Conservation (phyloP, 345 rosid species). For the Bruguiera parviflora region DNA sequence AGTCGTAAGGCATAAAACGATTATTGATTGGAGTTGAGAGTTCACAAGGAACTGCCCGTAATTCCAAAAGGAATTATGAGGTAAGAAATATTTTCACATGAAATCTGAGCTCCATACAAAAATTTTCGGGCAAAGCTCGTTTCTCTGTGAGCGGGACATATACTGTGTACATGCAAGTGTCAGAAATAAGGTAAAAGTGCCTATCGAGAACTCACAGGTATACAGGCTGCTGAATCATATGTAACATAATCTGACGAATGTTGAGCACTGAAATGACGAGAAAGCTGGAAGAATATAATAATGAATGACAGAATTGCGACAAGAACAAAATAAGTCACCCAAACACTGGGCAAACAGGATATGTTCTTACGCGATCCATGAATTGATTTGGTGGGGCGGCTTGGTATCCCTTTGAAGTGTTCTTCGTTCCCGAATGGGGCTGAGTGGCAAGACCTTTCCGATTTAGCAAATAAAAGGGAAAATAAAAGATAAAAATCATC, state of each 20-base stretch:
- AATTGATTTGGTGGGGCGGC: constrained; percentile 56
- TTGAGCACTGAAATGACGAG: constrained; percentile 29
- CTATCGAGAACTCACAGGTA: constrained; percentile 50
- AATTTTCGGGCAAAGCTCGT: too few relatives aligned
- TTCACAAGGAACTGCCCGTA: too few relatives aligned
- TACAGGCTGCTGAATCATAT: constrained; percentile 53
- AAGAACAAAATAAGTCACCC: neutral
- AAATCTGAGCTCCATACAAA: too few relatives aligned
- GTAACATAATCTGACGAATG: constrained; percentile 39
- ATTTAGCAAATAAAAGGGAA: neutral
- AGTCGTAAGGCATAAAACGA: too few relatives aligned
- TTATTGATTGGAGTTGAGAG: too few relatives aligned
- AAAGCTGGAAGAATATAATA: constrained; percentile 31
- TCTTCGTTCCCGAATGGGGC: constrained; percentile 46
- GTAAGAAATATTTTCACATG: too few relatives aligned
- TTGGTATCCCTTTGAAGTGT: constrained; percentile 45
- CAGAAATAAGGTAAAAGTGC: neutral
- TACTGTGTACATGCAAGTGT: too few relatives aligned
- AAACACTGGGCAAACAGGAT: too few relatives aligned
- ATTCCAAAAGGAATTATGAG: too few relatives aligned
- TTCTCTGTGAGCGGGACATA: too few relatives aligned
- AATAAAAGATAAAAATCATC: neutral
- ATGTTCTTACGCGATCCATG: constrained; percentile 9
- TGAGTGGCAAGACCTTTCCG: constrained; percentile 41
- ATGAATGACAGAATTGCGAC: constrained; percentile 3